Conservation (phyloP, 495 filamentous ascomycete genomes). For the Penicillium ucsense region DNA sequence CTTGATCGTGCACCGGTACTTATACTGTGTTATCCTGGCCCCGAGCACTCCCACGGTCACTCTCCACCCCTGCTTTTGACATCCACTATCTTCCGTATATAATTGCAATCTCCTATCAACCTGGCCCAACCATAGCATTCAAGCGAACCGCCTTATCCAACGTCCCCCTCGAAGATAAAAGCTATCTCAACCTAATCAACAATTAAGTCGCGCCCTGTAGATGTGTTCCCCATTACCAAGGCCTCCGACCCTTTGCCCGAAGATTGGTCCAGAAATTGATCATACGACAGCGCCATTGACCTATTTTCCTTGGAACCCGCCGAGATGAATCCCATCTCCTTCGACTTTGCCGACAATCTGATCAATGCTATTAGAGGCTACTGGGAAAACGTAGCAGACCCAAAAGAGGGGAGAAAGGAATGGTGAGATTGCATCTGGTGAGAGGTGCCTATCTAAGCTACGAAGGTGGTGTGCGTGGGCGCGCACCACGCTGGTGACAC, state of each 20-base stretch:
- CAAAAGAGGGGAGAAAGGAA: no score
- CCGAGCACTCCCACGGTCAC: no score
- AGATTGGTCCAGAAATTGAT: constrained; percentile 37
- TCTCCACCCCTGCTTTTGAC: not conserved
- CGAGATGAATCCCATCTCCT: constrained; percentile 25
- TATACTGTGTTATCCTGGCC: no score
- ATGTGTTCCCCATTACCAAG: constrained; percentile 9
- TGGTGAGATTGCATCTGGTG: no score
- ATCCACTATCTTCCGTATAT: not conserved
- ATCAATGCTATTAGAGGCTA: no score
- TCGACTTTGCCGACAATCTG: constrained; percentile 28
- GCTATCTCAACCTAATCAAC: constrained; percentile 18
- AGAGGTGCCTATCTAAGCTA: no score
- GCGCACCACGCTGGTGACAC: no score
- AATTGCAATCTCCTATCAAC: not conserved
- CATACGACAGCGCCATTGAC: constrained; percentile 34
- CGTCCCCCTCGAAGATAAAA: constrained; percentile 11
- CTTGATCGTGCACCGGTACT: no score
- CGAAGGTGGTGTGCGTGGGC: no score
- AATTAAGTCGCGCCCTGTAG: constrained; percentile 15
- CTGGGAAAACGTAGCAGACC: no score
- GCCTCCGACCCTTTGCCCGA: constrained; percentile 26
- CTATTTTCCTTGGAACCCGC: constrained; percentile 29
- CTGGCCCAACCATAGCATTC: constrained; percentile 11
- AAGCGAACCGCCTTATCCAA: constrained; percentile 11